Evolutionary conservation across 2,329 filamentous ascomycete genomes (phyloP).

Genomic region (Rasamsonia emersonii): DNA sequence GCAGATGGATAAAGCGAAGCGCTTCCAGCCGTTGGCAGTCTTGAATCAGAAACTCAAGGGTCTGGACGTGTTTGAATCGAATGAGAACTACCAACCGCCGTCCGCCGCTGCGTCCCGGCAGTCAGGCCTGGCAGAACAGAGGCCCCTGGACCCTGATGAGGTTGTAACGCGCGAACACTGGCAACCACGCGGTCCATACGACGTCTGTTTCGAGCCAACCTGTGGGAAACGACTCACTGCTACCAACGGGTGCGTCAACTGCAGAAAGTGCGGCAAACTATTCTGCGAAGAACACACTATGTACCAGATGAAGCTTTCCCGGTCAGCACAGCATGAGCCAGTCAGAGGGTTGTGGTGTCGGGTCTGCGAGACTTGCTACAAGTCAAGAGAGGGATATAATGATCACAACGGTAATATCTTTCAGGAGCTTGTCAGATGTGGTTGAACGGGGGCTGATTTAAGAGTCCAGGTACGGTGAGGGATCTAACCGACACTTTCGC

Average conservation of each 20-base stretch:
- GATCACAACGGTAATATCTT: conserved; percentile 56
- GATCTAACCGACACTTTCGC: conserved; percentile 67
- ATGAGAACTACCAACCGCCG: conserved; percentile 53
- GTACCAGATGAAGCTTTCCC: conserved; percentile 97
- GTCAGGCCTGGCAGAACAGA: conserved; percentile 23
- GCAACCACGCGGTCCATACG: conserved; percentile 67
- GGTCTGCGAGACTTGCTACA: conserved; percentile 98
- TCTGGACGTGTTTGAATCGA: conserved; percentile 87
- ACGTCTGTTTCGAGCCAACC: conserved; percentile 76
- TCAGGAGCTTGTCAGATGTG: too few species aligned
- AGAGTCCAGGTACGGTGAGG: conserved; percentile 46
- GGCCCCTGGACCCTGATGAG: conserved; percentile 69
- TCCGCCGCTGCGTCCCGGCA: conserved; percentile 27
- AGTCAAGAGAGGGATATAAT: conserved; percentile 90
- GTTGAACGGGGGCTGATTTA: too few species aligned
- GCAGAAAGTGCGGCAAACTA: conserved; percentile 80
- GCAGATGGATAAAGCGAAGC: conserved; percentile 86
- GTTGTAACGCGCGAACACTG: conserved; percentile 81
- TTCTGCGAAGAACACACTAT: conserved; percentile 98
- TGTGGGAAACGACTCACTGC: conserved; percentile 74
- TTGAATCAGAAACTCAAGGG: conserved; percentile 91
- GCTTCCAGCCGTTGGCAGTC: conserved; percentile 81
- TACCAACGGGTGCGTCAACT: conserved; percentile 80
- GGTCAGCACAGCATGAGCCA: conserved; percentile 82
- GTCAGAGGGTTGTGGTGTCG: conserved; percentile 85